Evolutionary conservation across 2,329 filamentous ascomycete genomes (phyloP).

Genomic region (Penicillium expansum): DNA sequence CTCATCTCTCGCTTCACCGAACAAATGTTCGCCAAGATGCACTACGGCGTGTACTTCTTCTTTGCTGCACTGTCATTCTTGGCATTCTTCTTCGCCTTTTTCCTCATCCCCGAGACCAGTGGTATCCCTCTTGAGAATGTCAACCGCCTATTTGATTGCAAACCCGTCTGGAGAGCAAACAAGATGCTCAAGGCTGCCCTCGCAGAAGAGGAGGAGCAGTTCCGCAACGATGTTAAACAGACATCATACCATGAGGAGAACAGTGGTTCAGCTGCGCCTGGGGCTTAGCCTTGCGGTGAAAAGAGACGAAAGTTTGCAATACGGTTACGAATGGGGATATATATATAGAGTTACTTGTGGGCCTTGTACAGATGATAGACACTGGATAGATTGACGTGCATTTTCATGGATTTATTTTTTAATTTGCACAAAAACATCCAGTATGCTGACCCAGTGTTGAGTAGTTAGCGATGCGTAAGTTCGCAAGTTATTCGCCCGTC

Average conservation of each 20-base stretch:
- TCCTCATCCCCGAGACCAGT: conserved; percentile 66
- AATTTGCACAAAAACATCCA: background rate
- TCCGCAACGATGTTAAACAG: conserved; percentile 33
- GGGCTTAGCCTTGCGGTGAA: background rate
- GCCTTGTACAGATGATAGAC: background rate
- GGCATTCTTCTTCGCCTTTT: conserved; percentile 59
- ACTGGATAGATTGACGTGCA: background rate
- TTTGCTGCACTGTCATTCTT: conserved; percentile 63
- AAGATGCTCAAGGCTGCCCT: conserved; percentile 34
- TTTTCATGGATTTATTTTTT: background rate
- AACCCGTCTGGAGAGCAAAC: conserved; percentile 39
- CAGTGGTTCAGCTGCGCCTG: background rate
- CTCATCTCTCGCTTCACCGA: conserved; percentile 38
- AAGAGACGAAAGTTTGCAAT: background rate
- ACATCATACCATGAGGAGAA: conserved; percentile 20
- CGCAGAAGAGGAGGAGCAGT: conserved; percentile 36
- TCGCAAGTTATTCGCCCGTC: too few species aligned
- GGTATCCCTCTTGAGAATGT: conserved; percentile 63
- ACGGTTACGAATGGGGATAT: background rate
- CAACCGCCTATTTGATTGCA: conserved; percentile 57
- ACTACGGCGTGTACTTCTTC: conserved; percentile 68
- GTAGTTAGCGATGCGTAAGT: background rate
- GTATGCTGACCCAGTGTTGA: background rate
- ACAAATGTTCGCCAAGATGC: conserved; percentile 42
- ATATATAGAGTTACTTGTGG: background rate